Conservation (phyloP, 306 rosid genomes). For the Castanopsis chinensis region DNA sequence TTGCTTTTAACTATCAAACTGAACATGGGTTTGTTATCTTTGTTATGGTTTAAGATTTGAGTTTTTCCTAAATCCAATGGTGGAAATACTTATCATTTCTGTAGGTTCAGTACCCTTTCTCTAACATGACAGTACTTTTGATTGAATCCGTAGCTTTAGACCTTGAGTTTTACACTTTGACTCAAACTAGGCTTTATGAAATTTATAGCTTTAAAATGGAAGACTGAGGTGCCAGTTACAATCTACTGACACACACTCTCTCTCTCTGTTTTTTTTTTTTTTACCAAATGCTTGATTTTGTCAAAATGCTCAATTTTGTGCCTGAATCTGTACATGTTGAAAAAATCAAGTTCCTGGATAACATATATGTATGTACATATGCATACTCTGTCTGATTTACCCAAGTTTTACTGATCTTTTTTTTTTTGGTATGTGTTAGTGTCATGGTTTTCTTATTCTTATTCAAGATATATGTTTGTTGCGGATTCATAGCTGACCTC, state of each 20-base stretch:
- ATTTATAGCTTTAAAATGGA: too few species aligned
- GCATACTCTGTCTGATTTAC: neutral
- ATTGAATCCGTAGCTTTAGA: too few species aligned
- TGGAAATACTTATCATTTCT: neutral
- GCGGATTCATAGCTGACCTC: too few species aligned
- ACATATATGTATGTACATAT: neutral
- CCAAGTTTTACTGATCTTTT: neutral
- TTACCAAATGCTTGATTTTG: too few species aligned
- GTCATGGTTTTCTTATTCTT: neutral
- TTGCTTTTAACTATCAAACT: neutral
- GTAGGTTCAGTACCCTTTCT: neutral
- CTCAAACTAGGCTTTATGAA: too few species aligned
- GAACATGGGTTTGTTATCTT: neutral
- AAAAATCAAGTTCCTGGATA: neutral
- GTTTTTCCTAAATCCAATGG: neutral
- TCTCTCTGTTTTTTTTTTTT: too few species aligned
- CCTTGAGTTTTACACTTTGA: too few species aligned
- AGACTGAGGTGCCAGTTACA: too few species aligned
- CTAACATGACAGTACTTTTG: too few species aligned
- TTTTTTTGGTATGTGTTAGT: neutral
- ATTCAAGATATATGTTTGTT: neutral
- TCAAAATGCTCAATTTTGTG: too few species aligned
- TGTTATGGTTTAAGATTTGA: constrained; percentile 2
- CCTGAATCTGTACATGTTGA: neutral
- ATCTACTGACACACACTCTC: too few species aligned